Base-by-base conservation (phyloP, 495 filamentous ascomycete species). In the Aspergillus heteromorphus region DNA sequence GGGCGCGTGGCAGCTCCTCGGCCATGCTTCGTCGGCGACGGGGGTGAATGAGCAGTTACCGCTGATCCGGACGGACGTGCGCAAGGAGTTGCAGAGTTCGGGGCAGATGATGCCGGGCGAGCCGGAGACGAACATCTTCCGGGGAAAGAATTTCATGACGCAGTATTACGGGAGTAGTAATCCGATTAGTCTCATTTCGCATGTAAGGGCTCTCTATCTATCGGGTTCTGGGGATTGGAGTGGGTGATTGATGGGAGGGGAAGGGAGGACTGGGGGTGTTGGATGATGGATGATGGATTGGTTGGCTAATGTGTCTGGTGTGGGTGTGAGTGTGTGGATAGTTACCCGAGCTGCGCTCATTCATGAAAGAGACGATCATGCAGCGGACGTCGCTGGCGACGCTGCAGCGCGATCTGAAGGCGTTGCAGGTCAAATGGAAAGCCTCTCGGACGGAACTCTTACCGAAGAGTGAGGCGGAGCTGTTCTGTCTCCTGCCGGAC, bases 141-240 rank as follows among this genome's bases (percentile, higher is more conserved):
- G 71, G 49, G 72, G 73, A 6, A 65, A 70, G 51, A 58, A 66
- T 20, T 76, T 72, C 57, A 70, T 67, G 56, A 76, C 71, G 4
- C 66, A 73, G 27, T 76, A 73, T 51, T 72, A 73, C 40, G 73
- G 73, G n/a, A 60, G 71, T 4, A 76, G 67, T 48, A 68, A 73
- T 56, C 53, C 68, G 0, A 59, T 63, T 16, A 71, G 64, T 54
- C 55, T 67, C 20, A 57, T 76, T n/a, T 58, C 58, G 14, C 65
- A 75, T 55, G 72, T 76, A 68, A 45, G 60, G 21, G 2, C 7
- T 30, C 7, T 48, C n/a, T 25, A n/a, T n/a, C n/a, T 10, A 0
- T 8, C 7, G 29, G 4, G 0, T 41, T 7, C 31, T 45, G 7
- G 14, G 20, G 21, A 49, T 16, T 2, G 11, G 20, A 10, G 17